These are phyloP conservation scores for Solanum piurae DNA, from an alignment of 257 asterid species.

Conservation along the genomic window DNA sequence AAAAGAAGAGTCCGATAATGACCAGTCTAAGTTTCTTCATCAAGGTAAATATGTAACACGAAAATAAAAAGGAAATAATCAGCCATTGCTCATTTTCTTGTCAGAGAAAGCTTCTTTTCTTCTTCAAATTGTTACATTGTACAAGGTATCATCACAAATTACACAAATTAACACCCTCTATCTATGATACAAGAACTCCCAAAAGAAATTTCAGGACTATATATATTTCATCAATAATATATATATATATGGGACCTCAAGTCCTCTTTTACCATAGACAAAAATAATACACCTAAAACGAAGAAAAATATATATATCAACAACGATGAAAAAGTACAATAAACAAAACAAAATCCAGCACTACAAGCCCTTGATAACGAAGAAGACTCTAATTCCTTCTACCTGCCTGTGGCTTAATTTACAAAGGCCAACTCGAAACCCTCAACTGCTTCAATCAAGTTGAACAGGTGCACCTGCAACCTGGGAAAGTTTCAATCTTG, in stretches of 20 bases:
- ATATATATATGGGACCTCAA: conserved; percentile 18
- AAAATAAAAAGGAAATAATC: neutral
- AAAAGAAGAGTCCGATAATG: too few species aligned
- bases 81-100: neutral
- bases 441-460: conserved; percentile 12
- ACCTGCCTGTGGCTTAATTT: conserved; percentile 30
- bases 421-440: conserved; percentile 26
- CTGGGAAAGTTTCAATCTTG: conserved; percentile 1
- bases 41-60: neutral
- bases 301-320: neutral
- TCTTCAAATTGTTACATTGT: neutral
- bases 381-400: conserved; percentile 14
- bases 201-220: neutral
- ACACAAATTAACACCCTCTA: conserved; percentile 33
- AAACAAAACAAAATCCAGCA: conserved; percentile 13
- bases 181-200: conserved; percentile 38
- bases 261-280: conserved; percentile 17
- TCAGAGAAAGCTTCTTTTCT: neutral
- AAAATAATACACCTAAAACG: conserved; percentile 31
- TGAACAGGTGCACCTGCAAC: neutral
- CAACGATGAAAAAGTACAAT: neutral
- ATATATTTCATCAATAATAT: conserved; percentile 31
- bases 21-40: neutral
- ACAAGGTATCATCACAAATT: conserved; percentile 14
- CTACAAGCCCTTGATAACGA: conserved; percentile 17